These are phyloP conservation scores for Pleurotus pulmonarius DNA, from an alignment of 768 basidiomycete genomes.

Conservation along the genomic window DNA sequence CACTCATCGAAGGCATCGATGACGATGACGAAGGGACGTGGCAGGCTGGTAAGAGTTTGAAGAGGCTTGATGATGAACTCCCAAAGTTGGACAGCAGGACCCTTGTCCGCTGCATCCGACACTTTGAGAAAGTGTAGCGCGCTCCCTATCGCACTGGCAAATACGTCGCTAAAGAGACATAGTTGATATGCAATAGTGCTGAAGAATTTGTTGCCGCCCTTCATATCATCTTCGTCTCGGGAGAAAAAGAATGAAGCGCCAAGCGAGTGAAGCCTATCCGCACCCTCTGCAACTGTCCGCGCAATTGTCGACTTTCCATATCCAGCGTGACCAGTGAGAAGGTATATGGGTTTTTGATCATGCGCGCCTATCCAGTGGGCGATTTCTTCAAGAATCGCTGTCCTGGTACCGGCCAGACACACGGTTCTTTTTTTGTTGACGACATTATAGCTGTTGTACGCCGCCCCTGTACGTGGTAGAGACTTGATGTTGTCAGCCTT, in stretches of 20 bases:
- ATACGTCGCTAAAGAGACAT: slow-evolving; percentile 4
- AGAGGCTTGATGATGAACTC: slow-evolving; percentile 16
- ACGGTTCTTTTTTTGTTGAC: too few relatives aligned
- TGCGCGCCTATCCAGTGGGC: neutral
- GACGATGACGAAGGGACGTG: slow-evolving; percentile 8
- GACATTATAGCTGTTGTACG: too few relatives aligned
- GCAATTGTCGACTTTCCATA: slow-evolving; percentile 4
- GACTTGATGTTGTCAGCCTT: too few relatives aligned
- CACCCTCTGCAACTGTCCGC: neutral
- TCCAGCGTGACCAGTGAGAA: neutral
- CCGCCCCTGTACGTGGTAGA: too few relatives aligned
- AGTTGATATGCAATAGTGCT: slow-evolving; percentile 18
- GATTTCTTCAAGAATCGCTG: neutral
- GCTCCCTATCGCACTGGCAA: slow-evolving; percentile 7
- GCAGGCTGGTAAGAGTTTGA: neutral
- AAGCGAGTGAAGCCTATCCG: slow-evolving; percentile 6
- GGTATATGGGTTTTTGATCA: neutral
- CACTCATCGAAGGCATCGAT: slow-evolving; percentile 23
- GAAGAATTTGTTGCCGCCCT: slow-evolving; percentile 11
- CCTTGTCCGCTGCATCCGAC: slow-evolving; percentile 5
- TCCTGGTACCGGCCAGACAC: neutral
- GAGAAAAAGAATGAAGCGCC: slow-evolving; percentile 22
- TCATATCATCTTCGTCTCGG: slow-evolving; percentile 6
- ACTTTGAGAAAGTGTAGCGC: slow-evolving; percentile 9
- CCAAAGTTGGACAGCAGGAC: slow-evolving; percentile 9